Evolutionary conservation across 208 protist species (phyloP), one percentile per base, ranked within the genome.

Genomic region (Crithidia expoeki): DNA sequence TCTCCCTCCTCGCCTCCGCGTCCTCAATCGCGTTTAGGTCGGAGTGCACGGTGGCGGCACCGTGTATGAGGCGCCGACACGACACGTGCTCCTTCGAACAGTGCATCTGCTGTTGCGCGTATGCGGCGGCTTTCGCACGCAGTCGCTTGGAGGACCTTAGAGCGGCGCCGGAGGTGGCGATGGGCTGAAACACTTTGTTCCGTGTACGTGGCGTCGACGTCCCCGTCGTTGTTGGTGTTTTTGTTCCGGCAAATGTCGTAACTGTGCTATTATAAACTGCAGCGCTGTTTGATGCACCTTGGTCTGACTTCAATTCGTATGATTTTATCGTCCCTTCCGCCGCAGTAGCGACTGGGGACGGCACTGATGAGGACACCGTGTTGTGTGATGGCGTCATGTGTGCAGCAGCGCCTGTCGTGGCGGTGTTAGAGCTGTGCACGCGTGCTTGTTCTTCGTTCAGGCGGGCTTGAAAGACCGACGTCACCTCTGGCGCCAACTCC

Each of bases 61-160:
- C 27, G 17, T 17, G 60, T 7, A 28, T 42, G 4, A 63, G 40
- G 2, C 60, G 60, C 1, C 46, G 60, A 9, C 32, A 38, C 60
- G 60, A 52, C 44, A 19, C 21, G 30, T 32, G 42, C 17, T 38
- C 44, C 46, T 53, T 52, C 28, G 44, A 52, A 2, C 10, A 9
- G 27, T 52, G 27, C 2, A 12, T 27, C 7, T 55, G 60, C 60
- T n/a, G n/a, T n/a, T 52, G 60, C 27, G 60, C 60, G 46, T 55
- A 65, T 28, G 46, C 42, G 4, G 60, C 60, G 17, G 46, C 60
- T 46, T 65, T 65, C 23, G 60, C 46, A 2, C 60, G 42, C 46
- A 65, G 44, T 6, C 60, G 60, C 60, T 65, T 65, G 16, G 60
- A 52, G 23, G 60, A 32, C 0, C n/a, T 65, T 46, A 11, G 19